Percentiles rank a stretch among this genome's conserved stretches.
Conservation (phyloP, 2,329 filamentous ascomycete species). For the Biscogniauxia marginata region DNA sequence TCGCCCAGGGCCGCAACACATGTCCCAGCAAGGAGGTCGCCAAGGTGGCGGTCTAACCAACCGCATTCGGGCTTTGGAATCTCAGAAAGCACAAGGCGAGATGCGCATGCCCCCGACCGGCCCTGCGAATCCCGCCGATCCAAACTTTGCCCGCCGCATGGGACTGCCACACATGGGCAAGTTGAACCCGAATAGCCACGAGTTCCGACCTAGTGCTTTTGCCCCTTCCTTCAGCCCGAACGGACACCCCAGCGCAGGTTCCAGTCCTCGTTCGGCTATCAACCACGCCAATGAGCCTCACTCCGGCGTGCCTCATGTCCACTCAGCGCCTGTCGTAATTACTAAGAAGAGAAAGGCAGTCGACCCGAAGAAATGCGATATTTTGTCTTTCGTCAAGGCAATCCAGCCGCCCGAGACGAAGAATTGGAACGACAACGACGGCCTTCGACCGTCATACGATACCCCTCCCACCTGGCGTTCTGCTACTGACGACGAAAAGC, state of each 20-base stretch:
- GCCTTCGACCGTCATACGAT: constrained; percentile 80
- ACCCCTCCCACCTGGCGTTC: constrained; percentile 84
- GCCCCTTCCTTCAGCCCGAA: constrained; percentile 79
- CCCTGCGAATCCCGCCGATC: constrained; percentile 58
- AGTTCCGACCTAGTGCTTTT: constrained; percentile 83
- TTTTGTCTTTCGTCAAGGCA: constrained; percentile 54
- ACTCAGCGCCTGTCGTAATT: constrained; percentile 49
- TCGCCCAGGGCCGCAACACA: constrained; percentile 44
- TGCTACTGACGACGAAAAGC: constrained; percentile 68
- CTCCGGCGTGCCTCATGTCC: constrained; percentile 26
- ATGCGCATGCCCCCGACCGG: constrained; percentile 72
- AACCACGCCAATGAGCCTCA: constrained; percentile 45
- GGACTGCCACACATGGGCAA: constrained; percentile 55
- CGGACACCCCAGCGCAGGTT: constrained; percentile 61
- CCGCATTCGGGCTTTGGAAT: constrained; percentile 51
- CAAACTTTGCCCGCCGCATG: constrained; percentile 52
- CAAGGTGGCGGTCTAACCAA: constrained; percentile 48
- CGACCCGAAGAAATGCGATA: constrained; percentile 66
- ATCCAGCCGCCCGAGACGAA: constrained; percentile 51
- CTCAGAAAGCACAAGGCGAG: constrained; percentile 53
- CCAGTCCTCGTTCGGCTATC: constrained; percentile 67
- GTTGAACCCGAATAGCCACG: constrained; percentile 65
- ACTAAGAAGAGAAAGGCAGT: constrained; percentile 71
- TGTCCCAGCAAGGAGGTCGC: constrained; percentile 39
- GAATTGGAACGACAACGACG: constrained; percentile 73